Conservation (phyloP, 371 early-diverging fungal genomes). For the Mortierella sp. region DNA sequence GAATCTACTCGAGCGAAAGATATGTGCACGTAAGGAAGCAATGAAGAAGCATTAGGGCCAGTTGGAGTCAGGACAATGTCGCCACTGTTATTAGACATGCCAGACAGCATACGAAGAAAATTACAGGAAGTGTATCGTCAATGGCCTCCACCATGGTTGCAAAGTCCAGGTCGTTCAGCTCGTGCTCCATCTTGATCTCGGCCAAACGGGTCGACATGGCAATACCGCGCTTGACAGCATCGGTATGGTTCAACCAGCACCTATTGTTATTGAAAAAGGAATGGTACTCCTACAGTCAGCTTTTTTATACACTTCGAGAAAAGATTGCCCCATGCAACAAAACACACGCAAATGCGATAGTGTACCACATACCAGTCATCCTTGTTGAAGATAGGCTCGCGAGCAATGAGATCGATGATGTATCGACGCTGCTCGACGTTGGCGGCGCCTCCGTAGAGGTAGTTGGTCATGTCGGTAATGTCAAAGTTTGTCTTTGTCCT, state of each 20-base stretch:
- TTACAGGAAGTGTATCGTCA: constrained; percentile 47
- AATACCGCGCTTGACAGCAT: constrained; percentile 56
- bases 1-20: constrained; percentile 15
- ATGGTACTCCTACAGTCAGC: too few relatives aligned
- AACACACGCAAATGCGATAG: background rate
- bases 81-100: background rate
- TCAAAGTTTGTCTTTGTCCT: constrained; percentile 43
- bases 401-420: constrained; percentile 47
- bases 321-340: background rate
- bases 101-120: background rate
- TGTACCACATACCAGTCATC: constrained; percentile 45
- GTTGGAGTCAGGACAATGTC: background rate
- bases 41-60: background rate
- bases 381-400: constrained; percentile 51
- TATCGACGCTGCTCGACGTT: constrained; percentile 57
- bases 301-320: background rate
- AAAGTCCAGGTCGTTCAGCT: constrained; percentile 55
- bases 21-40: background rate
- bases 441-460: constrained; percentile 35
- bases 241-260: constrained; percentile 52
- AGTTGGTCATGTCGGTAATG: constrained; percentile 44
- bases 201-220: constrained; percentile 56
- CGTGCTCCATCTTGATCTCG: constrained; percentile 54
- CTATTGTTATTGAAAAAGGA: too few relatives aligned
- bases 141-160: constrained; percentile 49